These are phyloP conservation scores for Arthrinium phaeospermum DNA, from an alignment of 2,329 filamentous ascomycete genomes.

Conservation along the genomic window DNA sequence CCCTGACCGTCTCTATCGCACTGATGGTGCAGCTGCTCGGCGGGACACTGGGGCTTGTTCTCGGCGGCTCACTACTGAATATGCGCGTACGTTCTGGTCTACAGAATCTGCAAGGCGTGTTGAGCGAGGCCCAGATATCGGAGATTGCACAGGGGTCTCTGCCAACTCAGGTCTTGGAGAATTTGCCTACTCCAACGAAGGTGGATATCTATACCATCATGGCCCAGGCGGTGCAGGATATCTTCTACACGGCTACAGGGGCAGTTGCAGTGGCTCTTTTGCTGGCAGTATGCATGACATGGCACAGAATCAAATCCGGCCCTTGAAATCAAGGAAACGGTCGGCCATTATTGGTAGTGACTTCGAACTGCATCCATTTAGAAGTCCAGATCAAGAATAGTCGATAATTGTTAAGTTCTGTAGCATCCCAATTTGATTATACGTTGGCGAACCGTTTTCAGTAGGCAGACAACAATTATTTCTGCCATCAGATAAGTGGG, in stretches of 20 bases:
- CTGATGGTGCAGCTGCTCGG: slow-evolving; percentile 23
- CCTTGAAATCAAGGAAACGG: background rate
- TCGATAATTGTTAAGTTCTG: too few relatives aligned
- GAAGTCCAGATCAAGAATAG: too few relatives aligned
- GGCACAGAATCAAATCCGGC: slow-evolving; percentile 18
- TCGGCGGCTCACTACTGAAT: slow-evolving; percentile 22
- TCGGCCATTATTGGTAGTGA: too few relatives aligned
- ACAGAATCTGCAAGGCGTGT: slow-evolving; percentile 5
- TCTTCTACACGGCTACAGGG: slow-evolving; percentile 21
- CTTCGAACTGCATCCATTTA: too few relatives aligned
- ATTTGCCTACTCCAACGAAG: slow-evolving; percentile 5
- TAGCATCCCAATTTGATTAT: too few relatives aligned
- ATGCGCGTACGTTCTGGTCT: slow-evolving; percentile 18
- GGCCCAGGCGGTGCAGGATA: slow-evolving; percentile 18
- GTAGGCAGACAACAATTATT: too few relatives aligned
- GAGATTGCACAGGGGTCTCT: slow-evolving; percentile 19
- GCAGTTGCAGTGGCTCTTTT: slow-evolving; percentile 21
- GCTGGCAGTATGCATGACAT: slow-evolving; percentile 21
- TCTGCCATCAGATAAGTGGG: too few relatives aligned
- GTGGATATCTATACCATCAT: slow-evolving; percentile 10
- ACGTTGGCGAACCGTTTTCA: too few relatives aligned
- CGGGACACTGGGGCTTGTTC: slow-evolving; percentile 22
- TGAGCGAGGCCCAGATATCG: slow-evolving; percentile 18
- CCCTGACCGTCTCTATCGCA: slow-evolving; percentile 22
- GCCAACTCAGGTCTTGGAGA: slow-evolving; percentile 11